Percentiles rank a stretch among this genome's conserved stretches.
phyloP scores from a whole-genome alignment of 2,329 filamentous ascomycete genomes.

The Xylaria sp. region DNA sequence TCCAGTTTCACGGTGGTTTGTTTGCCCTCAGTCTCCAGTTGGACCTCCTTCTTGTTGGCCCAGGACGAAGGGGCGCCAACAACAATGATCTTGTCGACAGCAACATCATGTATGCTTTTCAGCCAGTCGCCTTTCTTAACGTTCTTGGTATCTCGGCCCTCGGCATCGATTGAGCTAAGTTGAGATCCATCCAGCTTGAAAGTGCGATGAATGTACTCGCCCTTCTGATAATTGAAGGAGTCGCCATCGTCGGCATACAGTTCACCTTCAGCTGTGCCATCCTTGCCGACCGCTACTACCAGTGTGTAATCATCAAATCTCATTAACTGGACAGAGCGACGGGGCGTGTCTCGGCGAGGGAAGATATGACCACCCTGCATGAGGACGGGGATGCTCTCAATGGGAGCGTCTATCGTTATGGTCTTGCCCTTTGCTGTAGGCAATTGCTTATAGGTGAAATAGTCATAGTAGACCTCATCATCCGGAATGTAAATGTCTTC shows the following conservation, averaged over 20 bases:
- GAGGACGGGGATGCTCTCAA: slow-evolving; percentile 88
- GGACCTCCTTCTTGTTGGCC: slow-evolving; percentile 71
- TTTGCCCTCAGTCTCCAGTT: slow-evolving; percentile 64
- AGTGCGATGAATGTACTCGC: slow-evolving; percentile 86
- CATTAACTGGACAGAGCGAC: slow-evolving; percentile 89
- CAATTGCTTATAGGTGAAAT: slow-evolving; percentile 86
- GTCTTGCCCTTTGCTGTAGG: slow-evolving; percentile 74
- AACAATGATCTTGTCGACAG: slow-evolving; percentile 85
- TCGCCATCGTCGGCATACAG: slow-evolving; percentile 95
- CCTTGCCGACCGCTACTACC: slow-evolving; percentile 76
- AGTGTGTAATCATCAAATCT: slow-evolving; percentile 95
- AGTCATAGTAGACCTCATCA: slow-evolving; percentile 91
- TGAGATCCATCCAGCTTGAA: slow-evolving; percentile 74
- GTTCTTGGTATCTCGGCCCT: slow-evolving; percentile 63
- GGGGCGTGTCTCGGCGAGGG: slow-evolving; percentile 86
- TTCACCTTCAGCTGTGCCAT: slow-evolving; percentile 78
- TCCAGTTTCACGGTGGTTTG: slow-evolving; percentile 69
- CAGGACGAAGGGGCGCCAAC: slow-evolving; percentile 81
- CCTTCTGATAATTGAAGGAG: slow-evolving; percentile 85
- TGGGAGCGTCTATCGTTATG: slow-evolving; percentile 77
- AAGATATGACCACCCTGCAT: slow-evolving; percentile 96
- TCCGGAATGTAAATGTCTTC: slow-evolving; percentile 90
- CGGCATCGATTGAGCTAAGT: slow-evolving; percentile 77
- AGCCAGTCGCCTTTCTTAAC: slow-evolving; percentile 78
- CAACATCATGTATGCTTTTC: slow-evolving; percentile 80